Evolutionary conservation across 805 yeast species (phyloP).

Genomic region (Saccharomycopsis malanga): DNA sequence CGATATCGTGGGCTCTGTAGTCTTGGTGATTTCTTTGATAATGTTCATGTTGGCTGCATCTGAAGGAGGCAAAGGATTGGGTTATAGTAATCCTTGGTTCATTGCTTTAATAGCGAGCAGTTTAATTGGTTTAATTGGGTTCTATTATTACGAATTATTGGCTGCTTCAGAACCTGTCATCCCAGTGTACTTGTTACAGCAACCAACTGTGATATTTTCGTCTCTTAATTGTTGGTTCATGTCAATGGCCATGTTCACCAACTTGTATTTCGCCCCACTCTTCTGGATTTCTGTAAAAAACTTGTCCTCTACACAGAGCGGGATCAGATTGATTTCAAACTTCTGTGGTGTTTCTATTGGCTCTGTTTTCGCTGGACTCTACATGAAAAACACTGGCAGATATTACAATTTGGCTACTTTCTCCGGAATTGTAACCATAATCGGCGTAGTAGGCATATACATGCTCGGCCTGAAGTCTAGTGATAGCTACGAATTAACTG

Average conservation of each 20-base stretch:
- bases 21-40: slow-evolving; percentile 52
- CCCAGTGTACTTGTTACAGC: slow-evolving; percentile 51
- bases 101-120: slow-evolving; percentile 32
- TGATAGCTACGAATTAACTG: slow-evolving; percentile 34
- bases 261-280: slow-evolving; percentile 65
- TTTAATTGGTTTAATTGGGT: slow-evolving; percentile 31
- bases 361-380: slow-evolving; percentile 57
- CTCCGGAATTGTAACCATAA: slow-evolving; percentile 36
- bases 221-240: slow-evolving; percentile 64
- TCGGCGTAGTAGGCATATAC: slow-evolving; percentile 40
- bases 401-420: slow-evolving; percentile 44
- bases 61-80: slow-evolving; percentile 33
- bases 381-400: slow-evolving; percentile 61
- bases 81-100: slow-evolving; percentile 34
- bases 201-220: slow-evolving; percentile 56
- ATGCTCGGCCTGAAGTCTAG: slow-evolving; percentile 24
- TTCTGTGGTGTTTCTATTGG: slow-evolving; percentile 64
- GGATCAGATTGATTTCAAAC: slow-evolving; percentile 48
- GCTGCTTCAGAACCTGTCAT: slow-evolving; percentile 59
- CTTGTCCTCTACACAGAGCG: slow-evolving; percentile 49
- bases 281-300: slow-evolving; percentile 50
- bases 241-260: slow-evolving; percentile 60
- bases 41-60: slow-evolving; percentile 60
- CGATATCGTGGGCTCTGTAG: slow-evolving; percentile 58
- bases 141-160: slow-evolving; percentile 44